Percentiles rank a stretch among this genome's conserved stretches.
Evolutionary conservation across 1,139 yeast genomes (phyloP).

Genomic region (Taiozyma sp.): DNA sequence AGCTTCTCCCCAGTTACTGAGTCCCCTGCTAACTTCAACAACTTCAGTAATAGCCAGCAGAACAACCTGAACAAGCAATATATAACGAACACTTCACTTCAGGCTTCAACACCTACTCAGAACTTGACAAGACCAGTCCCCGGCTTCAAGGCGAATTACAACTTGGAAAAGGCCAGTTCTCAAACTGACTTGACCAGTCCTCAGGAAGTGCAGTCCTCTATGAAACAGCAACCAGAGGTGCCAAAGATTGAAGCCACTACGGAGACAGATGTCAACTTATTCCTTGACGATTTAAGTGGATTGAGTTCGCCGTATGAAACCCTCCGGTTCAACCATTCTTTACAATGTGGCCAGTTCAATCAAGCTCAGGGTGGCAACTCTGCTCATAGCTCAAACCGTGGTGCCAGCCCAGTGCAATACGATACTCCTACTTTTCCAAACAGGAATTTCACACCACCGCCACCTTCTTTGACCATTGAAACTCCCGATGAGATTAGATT

Average conservation of each 20-base stretch:
- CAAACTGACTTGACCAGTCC: conserved; percentile 6
- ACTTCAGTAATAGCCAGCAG: background rate
- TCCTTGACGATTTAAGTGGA: conserved; percentile 15
- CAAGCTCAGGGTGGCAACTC: background rate
- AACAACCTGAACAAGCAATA: background rate
- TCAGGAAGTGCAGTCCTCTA: background rate
- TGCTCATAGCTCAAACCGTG: background rate
- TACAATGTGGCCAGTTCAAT: background rate
- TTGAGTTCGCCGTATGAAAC: conserved; percentile 12
- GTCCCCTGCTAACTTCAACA: background rate
- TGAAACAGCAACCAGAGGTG: background rate
- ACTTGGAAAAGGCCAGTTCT: conserved; percentile 13
- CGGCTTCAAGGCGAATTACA: conserved; percentile 12
- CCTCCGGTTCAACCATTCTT: conserved; percentile 3
- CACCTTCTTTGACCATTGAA: conserved; percentile 17
- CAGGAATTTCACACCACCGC: background rate
- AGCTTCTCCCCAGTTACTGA: conserved; percentile 8
- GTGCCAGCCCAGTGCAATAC: background rate
- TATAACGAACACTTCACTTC: background rate
- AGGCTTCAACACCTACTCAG: background rate
- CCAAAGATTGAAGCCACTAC: background rate
- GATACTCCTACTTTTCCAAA: conserved; percentile 2
- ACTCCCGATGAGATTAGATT: conserved; percentile 11
- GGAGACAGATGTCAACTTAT: conserved; percentile 5
- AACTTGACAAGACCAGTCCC: conserved; percentile 12